Evolutionary conservation across 805 yeast species (phyloP).

Genomic region (Torulaspora microellipsoides): DNA sequence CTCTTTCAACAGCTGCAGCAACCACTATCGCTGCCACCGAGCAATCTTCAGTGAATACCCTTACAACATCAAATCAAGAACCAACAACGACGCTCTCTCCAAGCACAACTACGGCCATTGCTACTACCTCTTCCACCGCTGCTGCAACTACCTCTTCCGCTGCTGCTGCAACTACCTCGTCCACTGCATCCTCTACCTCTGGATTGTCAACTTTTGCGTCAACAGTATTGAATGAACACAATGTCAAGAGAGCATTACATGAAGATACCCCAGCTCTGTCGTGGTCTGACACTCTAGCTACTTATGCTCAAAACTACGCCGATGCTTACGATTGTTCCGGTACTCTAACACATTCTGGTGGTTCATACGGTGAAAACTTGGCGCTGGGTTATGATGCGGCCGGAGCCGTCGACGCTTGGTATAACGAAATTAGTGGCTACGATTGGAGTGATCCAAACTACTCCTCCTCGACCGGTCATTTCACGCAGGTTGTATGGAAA

Average conservation of each 20-base stretch:
- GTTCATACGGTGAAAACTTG: conserved; percentile 75
- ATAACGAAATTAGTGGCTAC: conserved; percentile 56
- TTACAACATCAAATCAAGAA: conserved; percentile 1
- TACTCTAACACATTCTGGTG: conserved; percentile 59
- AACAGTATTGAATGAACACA: conserved; percentile 56
- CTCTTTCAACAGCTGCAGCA: conserved; percentile 4
- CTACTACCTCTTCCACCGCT: conserved; percentile 4
- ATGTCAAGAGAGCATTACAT: conserved; percentile 54
- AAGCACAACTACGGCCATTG: conserved; percentile 3
- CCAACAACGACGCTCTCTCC: conserved; percentile 3
- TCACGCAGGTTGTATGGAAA: conserved; percentile 82
- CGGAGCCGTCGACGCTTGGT: conserved; percentile 70
- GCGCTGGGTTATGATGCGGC: conserved; percentile 63
- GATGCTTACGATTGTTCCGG: conserved; percentile 52
- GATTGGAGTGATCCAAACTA: conserved; percentile 47
- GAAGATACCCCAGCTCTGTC: conserved; percentile 36
- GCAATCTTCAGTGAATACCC: conserved; percentile 3
- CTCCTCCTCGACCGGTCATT: conserved; percentile 61
- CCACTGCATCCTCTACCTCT: conserved; percentile 18
- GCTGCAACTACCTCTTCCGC: conserved; percentile 9
- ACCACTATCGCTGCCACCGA: conserved; percentile 6
- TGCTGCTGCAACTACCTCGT: conserved; percentile 11
- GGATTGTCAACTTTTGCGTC: conserved; percentile 26
- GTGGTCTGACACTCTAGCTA: conserved; percentile 54
- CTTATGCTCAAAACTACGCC: conserved; percentile 55